A percentile compares a stretch with the other conserved stretches of the same genome.
Conservation (phyloP, 2,329 filamentous ascomycete species). For the Westerdykella ornata region DNA sequence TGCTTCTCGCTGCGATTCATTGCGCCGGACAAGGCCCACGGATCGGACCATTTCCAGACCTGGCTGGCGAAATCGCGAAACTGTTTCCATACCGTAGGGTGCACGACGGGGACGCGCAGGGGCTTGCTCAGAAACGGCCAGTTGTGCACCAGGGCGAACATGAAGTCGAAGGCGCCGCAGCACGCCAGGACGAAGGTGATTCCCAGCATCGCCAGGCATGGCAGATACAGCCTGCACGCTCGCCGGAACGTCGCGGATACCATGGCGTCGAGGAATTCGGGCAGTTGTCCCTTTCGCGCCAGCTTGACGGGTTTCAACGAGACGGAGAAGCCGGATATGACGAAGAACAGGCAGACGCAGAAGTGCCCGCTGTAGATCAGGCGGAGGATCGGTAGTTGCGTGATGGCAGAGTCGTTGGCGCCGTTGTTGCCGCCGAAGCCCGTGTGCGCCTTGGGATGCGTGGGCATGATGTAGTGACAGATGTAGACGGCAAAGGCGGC, state of each 20-base stretch:
- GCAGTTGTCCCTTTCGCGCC: background rate
- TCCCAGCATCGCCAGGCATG: constrained; percentile 1
- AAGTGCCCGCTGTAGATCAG: constrained; percentile 1
- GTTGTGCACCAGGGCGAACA: background rate
- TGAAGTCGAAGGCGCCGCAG: background rate
- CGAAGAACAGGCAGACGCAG: constrained; percentile 5
- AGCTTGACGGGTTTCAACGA: constrained; percentile 5
- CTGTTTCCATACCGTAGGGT: background rate
- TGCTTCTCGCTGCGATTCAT: background rate
- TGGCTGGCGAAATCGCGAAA: background rate
- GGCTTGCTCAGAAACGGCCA: constrained; percentile 3
- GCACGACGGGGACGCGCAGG: background rate
- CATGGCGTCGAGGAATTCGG: constrained; percentile 1
- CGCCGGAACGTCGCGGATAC: constrained; percentile 2
- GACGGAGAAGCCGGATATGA: constrained; percentile 6
- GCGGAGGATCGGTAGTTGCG: constrained; percentile 5
- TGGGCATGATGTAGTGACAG: background rate
- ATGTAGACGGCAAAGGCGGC: constrained; percentile 5
- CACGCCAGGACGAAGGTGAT: background rate
- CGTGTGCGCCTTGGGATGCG: constrained; percentile 2
- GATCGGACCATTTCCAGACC: background rate
- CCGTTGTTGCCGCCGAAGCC: constrained; percentile 3
- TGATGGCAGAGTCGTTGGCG: constrained; percentile 3
- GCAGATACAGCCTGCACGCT: constrained; percentile 1
- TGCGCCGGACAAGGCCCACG: constrained; percentile 3